Conservation (phyloP, 2,329 filamentous ascomycete species). For the Lachnellula willkommii region DNA sequence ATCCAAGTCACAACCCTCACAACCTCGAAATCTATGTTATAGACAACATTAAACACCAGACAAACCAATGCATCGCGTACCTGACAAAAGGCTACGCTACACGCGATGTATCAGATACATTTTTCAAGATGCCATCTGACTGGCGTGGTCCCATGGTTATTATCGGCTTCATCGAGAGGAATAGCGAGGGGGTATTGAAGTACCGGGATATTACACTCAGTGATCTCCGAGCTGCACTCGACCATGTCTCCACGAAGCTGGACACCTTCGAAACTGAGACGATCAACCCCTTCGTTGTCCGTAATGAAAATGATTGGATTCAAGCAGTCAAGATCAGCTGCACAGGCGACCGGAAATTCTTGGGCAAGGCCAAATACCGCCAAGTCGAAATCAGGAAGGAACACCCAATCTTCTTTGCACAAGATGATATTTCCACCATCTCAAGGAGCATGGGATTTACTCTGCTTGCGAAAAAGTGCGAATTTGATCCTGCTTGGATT, state of each 20-base stretch:
- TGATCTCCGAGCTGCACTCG: neutral
- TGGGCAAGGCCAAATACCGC: constrained; percentile 1
- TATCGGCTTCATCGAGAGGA: neutral
- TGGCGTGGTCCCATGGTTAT: neutral
- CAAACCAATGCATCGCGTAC: too few relatives aligned
- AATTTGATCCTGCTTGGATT: neutral
- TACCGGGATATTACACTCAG: neutral
- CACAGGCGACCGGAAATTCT: neutral
- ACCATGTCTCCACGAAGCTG: neutral
- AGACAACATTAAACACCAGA: too few relatives aligned
- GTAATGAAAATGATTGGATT: neutral
- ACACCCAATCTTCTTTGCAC: neutral
- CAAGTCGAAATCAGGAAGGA: neutral
- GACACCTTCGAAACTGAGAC: neutral
- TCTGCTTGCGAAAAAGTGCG: neutral
- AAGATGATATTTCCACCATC: neutral
- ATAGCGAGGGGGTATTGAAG: neutral
- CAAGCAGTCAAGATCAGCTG: constrained; percentile 7
- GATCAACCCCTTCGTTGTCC: neutral
- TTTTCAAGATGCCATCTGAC: neutral
- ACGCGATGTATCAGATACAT: too few relatives aligned
- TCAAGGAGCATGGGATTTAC: neutral
- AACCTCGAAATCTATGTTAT: too few relatives aligned
- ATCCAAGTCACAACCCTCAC: too few relatives aligned
- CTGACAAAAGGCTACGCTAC: too few relatives aligned